Conservation (phyloP, 2,329 filamentous ascomycete species). For the Chaetomium globosum region DNA sequence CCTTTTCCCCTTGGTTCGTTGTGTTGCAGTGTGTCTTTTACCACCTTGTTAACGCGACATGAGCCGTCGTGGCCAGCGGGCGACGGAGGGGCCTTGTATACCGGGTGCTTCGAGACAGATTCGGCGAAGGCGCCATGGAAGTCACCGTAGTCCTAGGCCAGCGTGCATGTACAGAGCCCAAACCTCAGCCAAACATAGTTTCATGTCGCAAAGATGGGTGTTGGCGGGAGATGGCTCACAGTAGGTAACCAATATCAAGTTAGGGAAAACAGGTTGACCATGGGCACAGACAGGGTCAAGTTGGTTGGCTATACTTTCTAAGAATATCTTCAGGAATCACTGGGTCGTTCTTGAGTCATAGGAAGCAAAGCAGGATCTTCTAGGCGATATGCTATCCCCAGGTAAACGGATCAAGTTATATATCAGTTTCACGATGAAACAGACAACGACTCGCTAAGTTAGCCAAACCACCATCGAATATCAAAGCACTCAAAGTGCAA, state of each 20-base stretch:
- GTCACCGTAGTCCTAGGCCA: too few species aligned
- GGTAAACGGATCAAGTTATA: not conserved
- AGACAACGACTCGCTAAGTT: not conserved
- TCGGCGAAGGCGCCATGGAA: too few species aligned
- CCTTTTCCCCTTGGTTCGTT: too few species aligned
- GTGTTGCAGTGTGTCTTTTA: too few species aligned
- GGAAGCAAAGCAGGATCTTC: not conserved
- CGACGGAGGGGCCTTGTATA: too few species aligned
- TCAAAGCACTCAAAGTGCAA: not conserved
- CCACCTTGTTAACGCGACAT: too few species aligned
- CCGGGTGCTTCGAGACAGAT: too few species aligned
- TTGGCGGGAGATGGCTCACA: too few species aligned
- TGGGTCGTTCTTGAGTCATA: not conserved
- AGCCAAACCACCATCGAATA: not conserved
- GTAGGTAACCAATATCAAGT: not conserved
- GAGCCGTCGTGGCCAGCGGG: too few species aligned
- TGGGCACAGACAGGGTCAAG: not conserved
- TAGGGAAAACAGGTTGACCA: not conserved
- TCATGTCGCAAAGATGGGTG: not conserved
- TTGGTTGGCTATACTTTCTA: not conserved
- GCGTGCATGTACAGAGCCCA: too few species aligned
- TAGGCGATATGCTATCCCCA: not conserved
- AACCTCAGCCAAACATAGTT: not conserved
- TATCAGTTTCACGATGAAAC: not conserved
- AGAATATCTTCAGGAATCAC: not conserved